Conservation (phyloP, 2,329 filamentous ascomycete genomes). For the Clarireedia monteithiana region DNA sequence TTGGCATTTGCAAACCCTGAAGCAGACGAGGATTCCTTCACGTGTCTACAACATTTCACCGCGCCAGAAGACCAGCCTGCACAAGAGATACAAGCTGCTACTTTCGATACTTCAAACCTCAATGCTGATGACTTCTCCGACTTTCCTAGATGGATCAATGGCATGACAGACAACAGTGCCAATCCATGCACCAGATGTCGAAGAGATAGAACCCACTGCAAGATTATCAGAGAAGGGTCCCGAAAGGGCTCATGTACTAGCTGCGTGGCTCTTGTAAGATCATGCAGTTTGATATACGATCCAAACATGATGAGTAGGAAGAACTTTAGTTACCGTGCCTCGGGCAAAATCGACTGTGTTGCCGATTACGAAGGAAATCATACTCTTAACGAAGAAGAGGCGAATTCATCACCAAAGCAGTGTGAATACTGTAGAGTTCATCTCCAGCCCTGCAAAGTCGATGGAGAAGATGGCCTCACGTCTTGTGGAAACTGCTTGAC, state of each 20-base stretch:
- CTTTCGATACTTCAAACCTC: conserved; percentile 29
- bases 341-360: not conserved
- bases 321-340: conserved; percentile 1
- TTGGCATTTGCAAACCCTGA: conserved; percentile 47
- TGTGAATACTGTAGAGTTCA: conserved; percentile 19
- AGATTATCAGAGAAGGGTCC: conserved; percentile 50
- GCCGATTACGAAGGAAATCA: not conserved
- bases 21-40: conserved; percentile 53
- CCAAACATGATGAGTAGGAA: not conserved
- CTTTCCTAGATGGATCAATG: conserved; percentile 28
- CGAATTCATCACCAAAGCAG: not conserved
- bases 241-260: conserved; percentile 54
- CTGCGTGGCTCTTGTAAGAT: conserved; percentile 50
- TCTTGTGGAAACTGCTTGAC: conserved; percentile 19
- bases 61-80: conserved; percentile 29
- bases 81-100: conserved; percentile 27
- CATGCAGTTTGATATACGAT: conserved; percentile 47
- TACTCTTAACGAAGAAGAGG: not conserved
- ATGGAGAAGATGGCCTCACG: conserved; percentile 10
- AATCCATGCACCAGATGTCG: conserved; percentile 45
- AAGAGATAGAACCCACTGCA: conserved; percentile 49
- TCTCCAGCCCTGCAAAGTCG: conserved; percentile 18
- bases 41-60: conserved; percentile 50
- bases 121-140: conserved; percentile 37
- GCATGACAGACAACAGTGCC: conserved; percentile 17